These are phyloP conservation scores for Tremella fuciformis DNA, from an alignment of 768 basidiomycete genomes.

Conservation along the genomic window DNA sequence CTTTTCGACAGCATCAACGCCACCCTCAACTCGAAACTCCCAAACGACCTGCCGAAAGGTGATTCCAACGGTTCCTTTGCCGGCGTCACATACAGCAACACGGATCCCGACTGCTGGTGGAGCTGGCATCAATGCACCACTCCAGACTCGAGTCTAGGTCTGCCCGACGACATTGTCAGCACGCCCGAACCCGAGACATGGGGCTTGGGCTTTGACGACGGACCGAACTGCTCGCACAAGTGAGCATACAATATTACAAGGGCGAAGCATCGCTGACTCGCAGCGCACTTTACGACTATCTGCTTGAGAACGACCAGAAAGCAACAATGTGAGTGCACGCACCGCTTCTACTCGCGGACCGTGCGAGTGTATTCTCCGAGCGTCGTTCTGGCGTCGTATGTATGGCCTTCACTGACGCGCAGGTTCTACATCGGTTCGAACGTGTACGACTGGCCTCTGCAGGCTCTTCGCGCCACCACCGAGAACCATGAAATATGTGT, in stretches of 20 bases:
- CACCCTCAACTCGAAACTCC: conserved; percentile 38
- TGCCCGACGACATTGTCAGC: conserved; percentile 46
- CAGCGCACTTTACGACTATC: conserved; percentile 52
- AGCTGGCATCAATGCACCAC: conserved; percentile 41
- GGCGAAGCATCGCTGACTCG: too few relatives aligned
- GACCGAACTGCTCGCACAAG: conserved; percentile 53
- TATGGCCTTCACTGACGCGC: background rate
- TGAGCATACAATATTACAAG: too few relatives aligned
- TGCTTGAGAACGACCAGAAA: conserved; percentile 47
- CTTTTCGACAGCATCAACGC: conserved; percentile 47
- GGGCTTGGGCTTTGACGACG: conserved; percentile 54
- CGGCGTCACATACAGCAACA: conserved; percentile 32
- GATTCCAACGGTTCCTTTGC: conserved; percentile 47
- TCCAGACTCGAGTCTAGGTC: conserved; percentile 28
- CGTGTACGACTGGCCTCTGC: conserved; percentile 54
- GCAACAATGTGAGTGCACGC: conserved; percentile 49
- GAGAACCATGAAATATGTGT: conserved; percentile 52
- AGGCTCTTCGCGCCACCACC: conserved; percentile 49
- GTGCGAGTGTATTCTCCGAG: background rate
- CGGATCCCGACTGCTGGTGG: conserved; percentile 55
- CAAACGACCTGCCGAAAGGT: conserved; percentile 45
- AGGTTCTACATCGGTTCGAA: conserved; percentile 55
- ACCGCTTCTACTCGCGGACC: background rate
- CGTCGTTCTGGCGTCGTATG: background rate
- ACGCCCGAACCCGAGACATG: conserved; percentile 51